Base-by-base conservation (phyloP, 2,329 filamentous ascomycete species). In the Aspergillus texensis region DNA sequence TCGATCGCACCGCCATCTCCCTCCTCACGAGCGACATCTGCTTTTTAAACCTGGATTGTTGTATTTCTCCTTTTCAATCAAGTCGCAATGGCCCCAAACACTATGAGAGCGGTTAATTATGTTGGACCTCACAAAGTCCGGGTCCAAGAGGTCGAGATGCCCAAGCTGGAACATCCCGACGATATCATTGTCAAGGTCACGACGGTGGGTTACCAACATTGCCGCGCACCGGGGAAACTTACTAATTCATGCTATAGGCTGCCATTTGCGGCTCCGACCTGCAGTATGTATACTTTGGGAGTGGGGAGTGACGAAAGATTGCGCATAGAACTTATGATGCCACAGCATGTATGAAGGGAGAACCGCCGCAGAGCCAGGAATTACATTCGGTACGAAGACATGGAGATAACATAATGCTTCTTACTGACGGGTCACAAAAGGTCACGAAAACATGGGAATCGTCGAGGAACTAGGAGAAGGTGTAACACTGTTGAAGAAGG, bases 101-200 rank as follows among this genome's bases (percentile, higher is more conserved):
- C 78, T 30, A 88, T 89, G 87, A 88, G 88, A 75, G 87, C 86
- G 12, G 80, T 89, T 61, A 86, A 88, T 70, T 89, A 89, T 68
- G 83, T 86, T 52, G 86, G 86, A 1, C 84, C 87, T 0, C 86
- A 84, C 77, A 84, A 85, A 74, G 87, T 89, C 64, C 83, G 84
- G n/a, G 84, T 90, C 57, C 83, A 87, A 69, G 84, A 89, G 28
- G 82, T 88, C 9, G 82, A 84, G 30, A 72, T 81, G 53, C 88
- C 88, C 0, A 84, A 82, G 70, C 79, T 91, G 26, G 78, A 88
- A 71, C 87, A 89, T 75, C 86, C 87, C 2, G 86, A 89, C 75
- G 87, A 89, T 78, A 82, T 84, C 39, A 86, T 89, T 63, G 84
- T 89, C 74, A 89, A 88, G 70, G 85, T 89, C 41, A 89, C 88